Percentiles rank a stretch among this genome's conserved stretches.
Conservation (phyloP, 139 green algal genomes). For the Marvania coccoides region DNA sequence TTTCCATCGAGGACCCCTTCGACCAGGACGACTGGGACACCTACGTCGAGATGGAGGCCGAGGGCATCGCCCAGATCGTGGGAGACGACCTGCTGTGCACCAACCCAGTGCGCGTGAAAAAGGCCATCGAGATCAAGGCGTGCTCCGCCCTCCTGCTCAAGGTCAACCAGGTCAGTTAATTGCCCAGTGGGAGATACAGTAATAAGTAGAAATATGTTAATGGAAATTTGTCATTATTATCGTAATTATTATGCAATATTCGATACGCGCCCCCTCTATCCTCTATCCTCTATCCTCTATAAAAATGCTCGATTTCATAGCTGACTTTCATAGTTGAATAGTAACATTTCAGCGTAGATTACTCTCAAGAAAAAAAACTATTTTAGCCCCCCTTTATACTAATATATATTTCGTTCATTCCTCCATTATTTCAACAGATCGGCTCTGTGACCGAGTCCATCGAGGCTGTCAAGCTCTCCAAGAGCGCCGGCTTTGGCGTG, state of each 20-base stretch:
- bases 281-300: too few relatives aligned
- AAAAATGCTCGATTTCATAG: too few relatives aligned
- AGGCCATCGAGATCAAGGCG: conserved; percentile 88
- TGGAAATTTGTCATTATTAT: too few relatives aligned
- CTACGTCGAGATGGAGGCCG: conserved; percentile 57
- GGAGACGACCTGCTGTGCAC: conserved; percentile 98
- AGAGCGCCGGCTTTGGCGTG: conserved; percentile 94
- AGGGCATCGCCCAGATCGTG: conserved; percentile 83
- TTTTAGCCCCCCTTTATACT: too few relatives aligned
- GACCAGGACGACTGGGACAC: conserved; percentile 97
- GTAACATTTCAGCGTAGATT: too few relatives aligned
- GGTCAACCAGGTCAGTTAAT: conserved; percentile 35
- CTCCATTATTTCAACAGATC: conserved; percentile 74
- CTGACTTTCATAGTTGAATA: too few relatives aligned
- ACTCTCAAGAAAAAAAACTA: too few relatives aligned
- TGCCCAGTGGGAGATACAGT: too few relatives aligned
- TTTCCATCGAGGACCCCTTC: conserved; percentile 98
- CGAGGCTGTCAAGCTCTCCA: conserved; percentile 85
- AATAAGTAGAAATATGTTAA: too few relatives aligned
- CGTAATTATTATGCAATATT: too few relatives aligned
- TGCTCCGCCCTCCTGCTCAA: conserved; percentile 98
- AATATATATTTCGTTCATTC: too few relatives aligned
- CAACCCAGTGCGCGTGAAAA: conserved; percentile 88
- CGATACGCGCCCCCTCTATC: too few relatives aligned
- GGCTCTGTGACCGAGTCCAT: conserved; percentile 93